Base-by-base conservation (phyloP, 73 alveolate genomes). In the Stentor coeruleus region DNA sequence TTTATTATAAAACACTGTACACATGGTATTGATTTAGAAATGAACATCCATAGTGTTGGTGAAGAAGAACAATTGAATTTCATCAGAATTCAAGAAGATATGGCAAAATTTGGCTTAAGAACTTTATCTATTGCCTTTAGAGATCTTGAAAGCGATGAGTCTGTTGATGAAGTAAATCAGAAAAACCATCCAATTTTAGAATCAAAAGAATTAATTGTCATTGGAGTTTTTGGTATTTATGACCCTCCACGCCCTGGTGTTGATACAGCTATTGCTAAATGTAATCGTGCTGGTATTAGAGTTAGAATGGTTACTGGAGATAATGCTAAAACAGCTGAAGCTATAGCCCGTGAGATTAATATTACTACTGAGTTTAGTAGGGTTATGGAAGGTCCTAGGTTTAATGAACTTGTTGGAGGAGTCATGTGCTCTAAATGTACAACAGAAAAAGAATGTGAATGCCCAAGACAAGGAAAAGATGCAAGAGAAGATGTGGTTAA, bases 401-500 rank as follows among this genome's bases (percentile, higher is more conserved):
- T 90, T 60, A 87, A n/a, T n/a, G n/a, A n/a, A n/a, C n/a, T n/a
- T n/a, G n/a, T 95, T 57, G 99, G 94, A 36, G 99, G 99, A 59
- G 81, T 95, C 38, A 74, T 59, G 15, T 93, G 98, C 83, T 86
- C 85, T 41, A 94, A 80, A 76, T 91, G 95, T 77, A 58, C 84
- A 57, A 58, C 83, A n/a, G 84, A 38, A 36, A 55, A 57, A 79
- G 33, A 79, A 77, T 35, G 41, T 57, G 87, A 81, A 11, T 85
- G 87, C 58, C 77, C 79, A 2, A 85, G 81, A 26, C 59, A 77
- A 20, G 87, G 83, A 35, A 74, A 57, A 14, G 30, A 77, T 40
- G 42, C 81, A 15, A 85, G 90, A 85, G 85, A 79, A 31, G 99
- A 95, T 74, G 93, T 90, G 2, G 89, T 95, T 37, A 86, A 74